Evolutionary conservation across 2,329 filamentous ascomycete genomes (phyloP), one percentile per base, ranked within the genome.

Genomic region (Neocucurbitaria cava): DNA sequence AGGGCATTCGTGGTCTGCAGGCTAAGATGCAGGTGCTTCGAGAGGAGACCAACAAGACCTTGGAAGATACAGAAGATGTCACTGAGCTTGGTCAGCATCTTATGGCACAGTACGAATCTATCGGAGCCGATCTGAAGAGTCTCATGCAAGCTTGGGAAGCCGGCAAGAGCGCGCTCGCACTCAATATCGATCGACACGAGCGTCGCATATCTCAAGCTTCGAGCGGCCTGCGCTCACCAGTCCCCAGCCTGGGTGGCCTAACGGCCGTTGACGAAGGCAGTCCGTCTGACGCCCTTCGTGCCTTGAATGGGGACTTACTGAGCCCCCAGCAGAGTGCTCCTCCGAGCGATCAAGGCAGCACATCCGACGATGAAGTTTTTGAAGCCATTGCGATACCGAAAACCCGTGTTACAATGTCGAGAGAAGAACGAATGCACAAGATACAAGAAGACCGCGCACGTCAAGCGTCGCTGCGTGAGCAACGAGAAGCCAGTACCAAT

Each of bases 11-110:
- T 24, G 91, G 91, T 10, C 82, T 99, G 44, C 94, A 98, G 76
- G 95, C 95, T 31, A 99, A 98, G 76, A 87, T 99, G 79, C 92
- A 96, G 56, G 82, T 99, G 7, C 79, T 98, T 49, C 87, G 92
- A 45, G 95, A 99, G 74, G 92, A 97, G 74, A 96, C 92, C 0
- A 91, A 91, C 69, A 86, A 86, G 56, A 87, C 87, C 39, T 77
- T 96, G 24, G 90, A 96, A 67, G 87, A 89, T 64, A 87, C 90
- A 1, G 78, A 81, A 33, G 86, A 91, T 57, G 73, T 81, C 5
- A 86, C 87, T 3, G 90, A 96, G 62, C 83, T 96, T 15, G 91
- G 90, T 0, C 85, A 88, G 0, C 88, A 87, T 58, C 82, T 98
- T 35, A 88, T 96, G 83, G 79, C 87, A 20, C 95, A 98, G 69